phyloP scores from a whole-genome alignment of 345 rosid genomes.

The Aquilaria malaccensis region DNA sequence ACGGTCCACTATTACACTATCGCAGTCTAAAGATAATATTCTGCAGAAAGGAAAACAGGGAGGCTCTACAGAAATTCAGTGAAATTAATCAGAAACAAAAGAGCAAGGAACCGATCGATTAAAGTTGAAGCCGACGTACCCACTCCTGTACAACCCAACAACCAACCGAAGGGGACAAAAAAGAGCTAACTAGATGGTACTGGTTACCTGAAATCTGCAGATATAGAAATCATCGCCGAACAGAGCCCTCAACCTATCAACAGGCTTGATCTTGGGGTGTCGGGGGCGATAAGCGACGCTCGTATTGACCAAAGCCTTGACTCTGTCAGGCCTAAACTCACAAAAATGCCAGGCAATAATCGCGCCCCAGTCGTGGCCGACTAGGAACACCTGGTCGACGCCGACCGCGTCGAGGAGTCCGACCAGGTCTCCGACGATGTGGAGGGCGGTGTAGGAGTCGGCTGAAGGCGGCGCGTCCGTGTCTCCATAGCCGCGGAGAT shows the following conservation, averaged over 20 bases:
- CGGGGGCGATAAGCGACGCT: slow-evolving; percentile 45
- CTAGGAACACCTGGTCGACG: slow-evolving; percentile 46
- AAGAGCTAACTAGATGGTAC: background rate
- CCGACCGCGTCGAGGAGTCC: slow-evolving; percentile 36
- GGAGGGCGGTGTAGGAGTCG: slow-evolving; percentile 38
- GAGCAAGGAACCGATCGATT: too few species aligned
- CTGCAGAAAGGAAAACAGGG: too few species aligned
- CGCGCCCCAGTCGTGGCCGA: slow-evolving; percentile 86
- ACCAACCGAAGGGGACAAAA: too few species aligned
- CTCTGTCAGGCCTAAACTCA: slow-evolving; percentile 56
- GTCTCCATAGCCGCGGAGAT: slow-evolving; percentile 71
- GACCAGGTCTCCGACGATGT: slow-evolving; percentile 48
- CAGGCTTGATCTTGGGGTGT: slow-evolving; percentile 34
- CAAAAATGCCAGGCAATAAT: slow-evolving; percentile 53
- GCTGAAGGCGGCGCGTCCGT: slow-evolving; percentile 45
- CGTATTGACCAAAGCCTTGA: slow-evolving; percentile 62
- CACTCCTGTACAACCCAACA: too few species aligned
- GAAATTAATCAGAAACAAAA: too few species aligned
- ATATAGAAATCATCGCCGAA: slow-evolving; percentile 63
- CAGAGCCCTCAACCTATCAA: slow-evolving; percentile 32
- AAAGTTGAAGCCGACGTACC: too few species aligned
- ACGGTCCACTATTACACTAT: too few species aligned
- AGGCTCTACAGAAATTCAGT: too few species aligned
- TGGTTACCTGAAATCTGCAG: slow-evolving; percentile 73
- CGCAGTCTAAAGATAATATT: too few species aligned